These are phyloP conservation scores for Blastobotrys chiropterorum DNA, from an alignment of 805 yeast species.

Conservation along the genomic window DNA sequence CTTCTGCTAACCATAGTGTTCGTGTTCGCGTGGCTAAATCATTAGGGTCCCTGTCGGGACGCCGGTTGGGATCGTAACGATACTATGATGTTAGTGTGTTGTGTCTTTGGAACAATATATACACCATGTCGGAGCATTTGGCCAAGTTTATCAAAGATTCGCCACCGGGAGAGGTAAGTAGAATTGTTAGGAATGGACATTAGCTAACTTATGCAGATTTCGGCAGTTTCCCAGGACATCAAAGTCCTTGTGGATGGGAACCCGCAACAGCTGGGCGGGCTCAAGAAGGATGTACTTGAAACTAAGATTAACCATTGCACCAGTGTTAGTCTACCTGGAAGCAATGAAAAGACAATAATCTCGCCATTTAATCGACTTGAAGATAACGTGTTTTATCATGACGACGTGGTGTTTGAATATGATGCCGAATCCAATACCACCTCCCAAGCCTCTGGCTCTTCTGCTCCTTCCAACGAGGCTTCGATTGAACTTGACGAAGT, in stretches of 20 bases:
- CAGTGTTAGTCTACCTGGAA: constrained; percentile 31
- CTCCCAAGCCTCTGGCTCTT: constrained; percentile 13
- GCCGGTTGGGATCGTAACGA: no score
- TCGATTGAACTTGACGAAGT: constrained; percentile 5
- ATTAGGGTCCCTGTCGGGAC: no score
- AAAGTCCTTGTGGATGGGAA: constrained; percentile 38
- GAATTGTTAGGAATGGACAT: no score
- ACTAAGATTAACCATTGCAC: constrained; percentile 38
- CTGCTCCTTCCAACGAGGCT: background rate
- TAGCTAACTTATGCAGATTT: constrained; percentile 16
- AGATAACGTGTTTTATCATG: constrained; percentile 39
- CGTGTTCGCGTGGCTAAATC: no score
- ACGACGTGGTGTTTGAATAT: constrained; percentile 23
- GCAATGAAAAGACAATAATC: constrained; percentile 32
- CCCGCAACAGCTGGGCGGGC: constrained; percentile 29
- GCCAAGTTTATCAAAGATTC: constrained; percentile 40
- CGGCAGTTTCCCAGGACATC: constrained; percentile 33
- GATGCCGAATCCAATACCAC: constrained; percentile 23
- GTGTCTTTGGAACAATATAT: background rate
- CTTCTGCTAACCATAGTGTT: no score
- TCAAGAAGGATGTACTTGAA: constrained; percentile 32
- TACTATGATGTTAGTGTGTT: background rate
- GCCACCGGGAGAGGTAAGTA: constrained; percentile 48
- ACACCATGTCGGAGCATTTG: constrained; percentile 16
- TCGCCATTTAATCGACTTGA: constrained; percentile 43